Evolutionary conservation across 371 early-diverging fungal species (phyloP), one percentile per base, ranked within the genome.

Genomic region (Mortierella sp.): DNA sequence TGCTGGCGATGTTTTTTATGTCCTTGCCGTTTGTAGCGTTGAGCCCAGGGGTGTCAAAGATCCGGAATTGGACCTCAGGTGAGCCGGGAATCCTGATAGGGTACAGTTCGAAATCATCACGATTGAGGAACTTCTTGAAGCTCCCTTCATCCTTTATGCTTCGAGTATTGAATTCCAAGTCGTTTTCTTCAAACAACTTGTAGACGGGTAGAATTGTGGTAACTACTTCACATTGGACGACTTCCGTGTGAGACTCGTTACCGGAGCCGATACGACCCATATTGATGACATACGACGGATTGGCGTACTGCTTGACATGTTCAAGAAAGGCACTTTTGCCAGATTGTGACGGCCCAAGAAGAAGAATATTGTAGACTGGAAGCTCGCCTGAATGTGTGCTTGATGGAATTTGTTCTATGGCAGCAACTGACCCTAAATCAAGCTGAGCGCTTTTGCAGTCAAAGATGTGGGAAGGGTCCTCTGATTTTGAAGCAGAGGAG

Each of bases 291-390:
- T 48, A 52, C 3, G 18, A 26, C 3, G 61, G 61, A 43, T 61
- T 46, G 45, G 61, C 61, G 45, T 61, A 61, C 5, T n/a, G 16
- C 21, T 21, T 41, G 24, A 55, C 26, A 1, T 13, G 6, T 39
- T 63, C 54, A 26, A 63, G 21, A n/a, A 63, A 54, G 2, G 54
- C 48, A 30, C 55, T 48, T n/a, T 63, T 63, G 26, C 63, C 63
- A 12, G 63, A 53, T 19, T 54, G 55, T 1, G 55, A 41, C 47
- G 31, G 54, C 0, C 63, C 63, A 23, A 63, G 47, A 12, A 63
- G n/a, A 18, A 63, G 28, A 16, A 63, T 54, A 39, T 63, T 63
- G 60, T 51, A 59, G 8, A 42, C 27, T n/a, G 42, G 38, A 31
- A 18, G 16, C 16, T 6, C 3, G 3, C 16, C 42, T 42, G 42